Percentiles rank a stretch among this genome's conserved stretches.
These are phyloP conservation scores for Mycena floridula DNA, from an alignment of 768 basidiomycete species.

Conservation along the genomic window DNA sequence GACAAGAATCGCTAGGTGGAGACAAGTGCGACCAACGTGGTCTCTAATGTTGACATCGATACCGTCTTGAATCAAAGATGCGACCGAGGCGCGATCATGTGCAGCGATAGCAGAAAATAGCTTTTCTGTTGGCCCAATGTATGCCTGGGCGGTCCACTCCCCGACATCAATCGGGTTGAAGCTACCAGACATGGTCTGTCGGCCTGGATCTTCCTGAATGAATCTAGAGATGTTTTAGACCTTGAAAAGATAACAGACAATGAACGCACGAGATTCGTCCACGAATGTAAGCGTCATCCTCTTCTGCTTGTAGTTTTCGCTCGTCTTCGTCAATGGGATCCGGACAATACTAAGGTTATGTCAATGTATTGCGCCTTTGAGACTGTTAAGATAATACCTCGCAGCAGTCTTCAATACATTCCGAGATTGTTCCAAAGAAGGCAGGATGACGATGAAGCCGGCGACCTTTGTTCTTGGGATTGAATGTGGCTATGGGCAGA, in stretches of 20 bases:
- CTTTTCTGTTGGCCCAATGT: constrained; percentile 45
- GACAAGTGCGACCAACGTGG: constrained; percentile 50
- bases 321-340: constrained; percentile 52
- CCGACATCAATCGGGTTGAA: constrained; percentile 64
- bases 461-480: constrained; percentile 54
- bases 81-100: constrained; percentile 33
- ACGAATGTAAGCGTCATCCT: constrained; percentile 46
- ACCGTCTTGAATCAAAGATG: constrained; percentile 31
- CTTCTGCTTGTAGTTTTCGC: constrained; percentile 41
- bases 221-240: constrained; percentile 28
- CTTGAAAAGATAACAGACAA: not conserved
- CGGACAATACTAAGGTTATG: constrained; percentile 58
- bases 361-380: not conserved
- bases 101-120: constrained; percentile 52
- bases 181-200: constrained; percentile 54
- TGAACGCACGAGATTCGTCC: constrained; percentile 42
- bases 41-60: constrained; percentile 49
- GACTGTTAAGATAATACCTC: constrained; percentile 30
- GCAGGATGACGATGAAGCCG: constrained; percentile 58
- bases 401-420: constrained; percentile 58
- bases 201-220: constrained; percentile 52
- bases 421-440: constrained; percentile 53
- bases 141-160: constrained; percentile 60
- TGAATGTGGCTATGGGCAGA: no score
- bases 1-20: no score